Conservation (phyloP, 2,329 filamentous ascomycete species). For the Delphinella strobiligena region DNA sequence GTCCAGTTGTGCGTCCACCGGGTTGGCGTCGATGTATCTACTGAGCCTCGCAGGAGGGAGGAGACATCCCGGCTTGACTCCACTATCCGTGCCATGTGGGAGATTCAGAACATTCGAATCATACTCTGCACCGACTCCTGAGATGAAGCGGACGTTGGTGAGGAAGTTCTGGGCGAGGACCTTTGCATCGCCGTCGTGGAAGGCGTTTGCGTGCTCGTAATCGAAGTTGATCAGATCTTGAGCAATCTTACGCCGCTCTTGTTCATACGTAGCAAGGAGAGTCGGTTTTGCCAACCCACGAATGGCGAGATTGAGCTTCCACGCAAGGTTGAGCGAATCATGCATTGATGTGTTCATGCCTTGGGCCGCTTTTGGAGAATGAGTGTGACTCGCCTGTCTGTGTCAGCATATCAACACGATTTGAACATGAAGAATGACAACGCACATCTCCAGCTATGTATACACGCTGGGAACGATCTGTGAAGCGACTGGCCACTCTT, state of each 20-base stretch:
- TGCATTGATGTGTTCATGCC: constrained; percentile 36
- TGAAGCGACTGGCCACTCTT: constrained; percentile 34
- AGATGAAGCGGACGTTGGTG: constrained; percentile 61
- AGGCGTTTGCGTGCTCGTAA: constrained; percentile 37
- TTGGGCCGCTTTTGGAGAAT: constrained; percentile 31
- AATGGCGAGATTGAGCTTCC: constrained; percentile 31
- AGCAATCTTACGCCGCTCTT: constrained; percentile 30
- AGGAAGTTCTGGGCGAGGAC: constrained; percentile 57
- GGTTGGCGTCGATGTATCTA: constrained; percentile 66
- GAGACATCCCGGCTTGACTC: constrained; percentile 24
- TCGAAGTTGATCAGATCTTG: constrained; percentile 33
- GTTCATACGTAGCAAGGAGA: constrained; percentile 28
- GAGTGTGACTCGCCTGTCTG: constrained; percentile 25
- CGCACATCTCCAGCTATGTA: constrained; percentile 39
- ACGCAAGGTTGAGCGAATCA: constrained; percentile 31
- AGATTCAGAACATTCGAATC: constrained; percentile 49
- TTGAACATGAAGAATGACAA: constrained; percentile 1
- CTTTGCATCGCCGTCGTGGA: constrained; percentile 49
- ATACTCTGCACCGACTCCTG: constrained; percentile 59
- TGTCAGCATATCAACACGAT: background rate
- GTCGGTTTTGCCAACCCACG: constrained; percentile 25
- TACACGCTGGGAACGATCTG: constrained; percentile 27
- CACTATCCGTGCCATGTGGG: background rate
- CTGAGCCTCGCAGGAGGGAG: constrained; percentile 59
- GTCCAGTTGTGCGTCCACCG: constrained; percentile 64